Evolutionary conservation across 2,329 filamentous ascomycete species (phyloP), one percentile per base, ranked within the genome.

Genomic region (Polytolypa hystricis): DNA sequence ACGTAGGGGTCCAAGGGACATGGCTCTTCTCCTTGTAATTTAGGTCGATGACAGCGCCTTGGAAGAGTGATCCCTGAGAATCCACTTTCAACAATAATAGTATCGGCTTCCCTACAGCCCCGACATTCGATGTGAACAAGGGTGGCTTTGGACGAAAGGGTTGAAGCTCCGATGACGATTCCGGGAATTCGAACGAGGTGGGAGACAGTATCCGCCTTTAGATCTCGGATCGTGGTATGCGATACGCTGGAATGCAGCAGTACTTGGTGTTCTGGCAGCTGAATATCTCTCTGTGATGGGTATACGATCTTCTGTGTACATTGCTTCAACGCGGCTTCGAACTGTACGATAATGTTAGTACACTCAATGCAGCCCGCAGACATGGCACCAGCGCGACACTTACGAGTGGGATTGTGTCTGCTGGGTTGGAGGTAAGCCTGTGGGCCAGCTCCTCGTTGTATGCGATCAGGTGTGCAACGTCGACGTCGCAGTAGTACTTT

Each of bases 1-100:
- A 91, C 93, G 63, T 95, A 98, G 11, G 91, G 91, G 52, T 98
- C 91, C 42, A 98, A 65, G 0, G 89, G 87, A 52, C 91, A 98
- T 50, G 81, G 78, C 25, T 83, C 76, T 1, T 73, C 79, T 10
- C 73, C 70, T 7, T 71, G 65, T 10, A 57, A 48, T 44, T 75
- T 73, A 45, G 64, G 57, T 35, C 84, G 73, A 12, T 69, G 77
- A 56, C 91, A 98, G 36, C 72, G 71, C 51, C 91, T 71, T 2
- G 91, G 91, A 1, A 98, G 72, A 12, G 84, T 79, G 4, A 96
- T 74, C 23, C 87, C 85, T 0, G 84, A 74, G 58, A 98, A 96
- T 20, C 91, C 91, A 30, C 86, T 85, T 2, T 80, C 69, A 11
- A 98, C 75, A 1, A 75, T 70, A 11, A 96, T 63, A 16, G 73